phyloP scores from a whole-genome alignment of 441 rosid species.

The Pelargonium australe region DNA sequence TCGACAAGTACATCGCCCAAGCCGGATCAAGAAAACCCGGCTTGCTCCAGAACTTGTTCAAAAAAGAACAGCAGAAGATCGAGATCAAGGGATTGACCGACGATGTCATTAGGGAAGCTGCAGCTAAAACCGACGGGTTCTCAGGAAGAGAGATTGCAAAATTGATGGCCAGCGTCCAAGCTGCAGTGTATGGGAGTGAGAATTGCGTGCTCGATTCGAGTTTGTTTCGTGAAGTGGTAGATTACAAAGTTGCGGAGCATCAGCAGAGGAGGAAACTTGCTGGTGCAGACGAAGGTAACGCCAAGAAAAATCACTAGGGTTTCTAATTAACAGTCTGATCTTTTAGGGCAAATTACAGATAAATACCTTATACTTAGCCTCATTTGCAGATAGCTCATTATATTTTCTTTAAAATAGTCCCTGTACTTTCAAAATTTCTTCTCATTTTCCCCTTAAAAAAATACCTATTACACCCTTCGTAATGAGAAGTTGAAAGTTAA shows the following conservation, averaged over 20 bases:
- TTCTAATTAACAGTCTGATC: background rate
- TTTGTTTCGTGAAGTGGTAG: constrained; percentile 77
- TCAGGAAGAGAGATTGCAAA: constrained; percentile 81
- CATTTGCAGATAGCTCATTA: no score
- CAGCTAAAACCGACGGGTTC: constrained; percentile 65
- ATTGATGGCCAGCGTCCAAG: constrained; percentile 79
- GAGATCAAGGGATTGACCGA: constrained; percentile 65
- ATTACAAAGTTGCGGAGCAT: constrained; percentile 79
- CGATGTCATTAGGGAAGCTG: constrained; percentile 68
- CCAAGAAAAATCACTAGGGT: background rate
- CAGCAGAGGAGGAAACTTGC: constrained; percentile 66
- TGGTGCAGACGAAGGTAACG: constrained; percentile 16
- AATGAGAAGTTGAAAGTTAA: no score
- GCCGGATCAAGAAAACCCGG: constrained; percentile 62
- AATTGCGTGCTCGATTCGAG: constrained; percentile 60
- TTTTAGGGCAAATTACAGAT: no score
- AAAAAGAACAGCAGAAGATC: constrained; percentile 54
- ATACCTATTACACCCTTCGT: no score
- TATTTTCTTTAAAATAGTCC: no score
- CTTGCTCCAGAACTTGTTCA: constrained; percentile 49
- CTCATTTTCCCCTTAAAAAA: no score
- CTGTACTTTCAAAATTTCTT: no score
- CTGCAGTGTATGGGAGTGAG: constrained; percentile 77
- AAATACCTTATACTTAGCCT: no score
- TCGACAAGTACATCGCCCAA: constrained; percentile 74